Evolutionary conservation across 1,284 basidiomycete species (phyloP).

Genomic region (Ceratobasidium sp.): DNA sequence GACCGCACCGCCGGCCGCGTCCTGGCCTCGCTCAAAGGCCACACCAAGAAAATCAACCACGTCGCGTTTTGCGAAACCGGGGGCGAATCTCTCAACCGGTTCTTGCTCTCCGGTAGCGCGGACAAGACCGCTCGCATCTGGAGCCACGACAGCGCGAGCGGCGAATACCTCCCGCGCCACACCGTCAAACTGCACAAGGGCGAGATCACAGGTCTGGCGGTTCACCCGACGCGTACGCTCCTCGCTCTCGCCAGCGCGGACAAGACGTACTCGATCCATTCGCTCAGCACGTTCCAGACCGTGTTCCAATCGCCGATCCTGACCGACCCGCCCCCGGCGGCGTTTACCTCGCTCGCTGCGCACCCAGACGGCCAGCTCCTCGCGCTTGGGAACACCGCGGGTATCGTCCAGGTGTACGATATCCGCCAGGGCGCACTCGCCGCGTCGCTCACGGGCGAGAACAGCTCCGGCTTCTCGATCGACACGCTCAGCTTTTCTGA

Average conservation of each 20-base stretch:
- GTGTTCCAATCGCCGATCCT: slow-evolving; percentile 77
- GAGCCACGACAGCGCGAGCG: slow-evolving; percentile 80
- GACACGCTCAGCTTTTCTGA: slow-evolving; percentile 92
- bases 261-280: slow-evolving; percentile 92
- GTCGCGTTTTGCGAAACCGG: slow-evolving; percentile 86
- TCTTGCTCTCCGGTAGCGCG: slow-evolving; percentile 86
- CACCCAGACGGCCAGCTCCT: slow-evolving; percentile 95
- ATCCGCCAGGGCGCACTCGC: slow-evolving; percentile 83
- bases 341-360: slow-evolving; percentile 82
- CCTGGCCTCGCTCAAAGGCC: slow-evolving; percentile 92
- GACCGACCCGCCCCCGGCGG: slow-evolving; percentile 66
- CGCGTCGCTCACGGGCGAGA: slow-evolving; percentile 79
- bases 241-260: slow-evolving; percentile 86
- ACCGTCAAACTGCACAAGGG: slow-evolving; percentile 87
- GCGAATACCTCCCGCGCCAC: slow-evolving; percentile 83
- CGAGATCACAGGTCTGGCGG: slow-evolving; percentile 87
- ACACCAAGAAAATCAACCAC: slow-evolving; percentile 93
- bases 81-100: slow-evolving; percentile 69
- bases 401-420: slow-evolving; percentile 92
- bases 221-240: slow-evolving; percentile 89
- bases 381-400: slow-evolving; percentile 84
- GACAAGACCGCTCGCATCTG: slow-evolving; percentile 96
- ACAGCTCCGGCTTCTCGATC: slow-evolving; percentile 75
- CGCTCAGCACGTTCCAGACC: slow-evolving; percentile 78
- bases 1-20: slow-evolving; percentile 90